phyloP scores from a whole-genome alignment of 2,329 filamentous ascomycete genomes.

The Scedosporium dehoogii region DNA sequence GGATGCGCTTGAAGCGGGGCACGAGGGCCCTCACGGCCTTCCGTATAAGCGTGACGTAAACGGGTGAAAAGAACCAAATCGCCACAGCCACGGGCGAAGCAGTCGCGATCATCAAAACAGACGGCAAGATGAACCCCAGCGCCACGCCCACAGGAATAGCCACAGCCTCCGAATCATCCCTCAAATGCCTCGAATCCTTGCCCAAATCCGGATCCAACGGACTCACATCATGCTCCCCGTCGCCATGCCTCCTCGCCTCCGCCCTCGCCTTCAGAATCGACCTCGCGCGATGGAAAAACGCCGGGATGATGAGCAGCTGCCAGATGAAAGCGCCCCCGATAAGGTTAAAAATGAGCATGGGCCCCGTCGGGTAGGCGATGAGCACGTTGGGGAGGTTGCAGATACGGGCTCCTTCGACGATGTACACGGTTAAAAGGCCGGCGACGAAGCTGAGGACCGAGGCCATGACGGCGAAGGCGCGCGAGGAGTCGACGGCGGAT shows the following conservation, averaged over 20 bases:
- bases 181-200: constrained; percentile 25
- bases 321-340: constrained; percentile 39
- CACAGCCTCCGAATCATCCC: constrained; percentile 40
- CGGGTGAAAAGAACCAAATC: constrained; percentile 42
- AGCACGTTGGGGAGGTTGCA: constrained; percentile 26
- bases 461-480: constrained; percentile 29
- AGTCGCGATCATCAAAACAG: constrained; percentile 34
- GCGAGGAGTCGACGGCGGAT: constrained; percentile 29
- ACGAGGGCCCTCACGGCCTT: constrained; percentile 21
- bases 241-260: constrained; percentile 10
- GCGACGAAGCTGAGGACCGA: constrained; percentile 33
- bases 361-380: constrained; percentile 26
- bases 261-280: constrained; percentile 20
- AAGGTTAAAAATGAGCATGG: constrained; percentile 39
- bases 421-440: constrained; percentile 37
- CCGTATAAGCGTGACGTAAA: constrained; percentile 36
- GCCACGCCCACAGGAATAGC: constrained; percentile 42
- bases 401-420: constrained; percentile 37
- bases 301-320: constrained; percentile 40
- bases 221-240: constrained; percentile 11
- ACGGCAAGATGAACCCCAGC: constrained; percentile 36
- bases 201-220: constrained; percentile 19
- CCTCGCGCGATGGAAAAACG: constrained; percentile 33
- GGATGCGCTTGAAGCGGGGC: constrained; percentile 8
- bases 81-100: constrained; percentile 25